phyloP scores from a whole-genome alignment of 2,329 filamentous ascomycete genomes.

The Cercospora berteroae region DNA sequence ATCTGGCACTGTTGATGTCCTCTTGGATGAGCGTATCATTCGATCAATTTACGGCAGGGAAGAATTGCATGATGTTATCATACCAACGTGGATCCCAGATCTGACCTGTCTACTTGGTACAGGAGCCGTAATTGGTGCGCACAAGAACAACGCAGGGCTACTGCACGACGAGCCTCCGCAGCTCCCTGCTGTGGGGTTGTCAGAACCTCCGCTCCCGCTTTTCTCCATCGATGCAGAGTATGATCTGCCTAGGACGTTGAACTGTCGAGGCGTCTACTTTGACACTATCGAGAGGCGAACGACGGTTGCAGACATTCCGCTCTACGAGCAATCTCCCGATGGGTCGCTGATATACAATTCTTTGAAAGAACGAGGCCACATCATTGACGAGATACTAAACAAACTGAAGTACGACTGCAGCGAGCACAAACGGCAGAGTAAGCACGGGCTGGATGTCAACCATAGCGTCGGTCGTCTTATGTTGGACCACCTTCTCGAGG shows the following conservation, averaged over 20 bases:
- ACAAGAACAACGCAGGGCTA: constrained; percentile 21
- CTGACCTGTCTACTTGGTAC: constrained; percentile 11
- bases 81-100: constrained; percentile 20
- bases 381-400: constrained; percentile 22
- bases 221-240: not conserved
- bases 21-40: constrained; percentile 21
- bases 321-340: constrained; percentile 8
- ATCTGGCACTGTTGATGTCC: constrained; percentile 22
- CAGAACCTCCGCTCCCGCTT: not conserved
- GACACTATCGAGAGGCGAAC: constrained; percentile 20
- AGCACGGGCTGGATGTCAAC: constrained; percentile 13
- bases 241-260: constrained; percentile 16
- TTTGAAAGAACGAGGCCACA: constrained; percentile 9
- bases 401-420: constrained; percentile 19
- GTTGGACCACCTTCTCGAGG: constrained; percentile 27
- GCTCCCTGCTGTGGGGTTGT: not conserved
- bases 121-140: not conserved
- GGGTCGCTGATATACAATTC: constrained; percentile 21
- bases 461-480: constrained; percentile 22
- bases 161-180: not conserved
- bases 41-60: constrained; percentile 9
- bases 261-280: constrained; percentile 18
- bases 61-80: constrained; percentile 1
- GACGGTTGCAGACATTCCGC: constrained; percentile 9
- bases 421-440: not conserved